A percentile compares a stretch with the other conserved stretches of the same genome.
Evolutionary conservation across 208 protist species (phyloP).

Genomic region (Polymyxa betae): DNA sequence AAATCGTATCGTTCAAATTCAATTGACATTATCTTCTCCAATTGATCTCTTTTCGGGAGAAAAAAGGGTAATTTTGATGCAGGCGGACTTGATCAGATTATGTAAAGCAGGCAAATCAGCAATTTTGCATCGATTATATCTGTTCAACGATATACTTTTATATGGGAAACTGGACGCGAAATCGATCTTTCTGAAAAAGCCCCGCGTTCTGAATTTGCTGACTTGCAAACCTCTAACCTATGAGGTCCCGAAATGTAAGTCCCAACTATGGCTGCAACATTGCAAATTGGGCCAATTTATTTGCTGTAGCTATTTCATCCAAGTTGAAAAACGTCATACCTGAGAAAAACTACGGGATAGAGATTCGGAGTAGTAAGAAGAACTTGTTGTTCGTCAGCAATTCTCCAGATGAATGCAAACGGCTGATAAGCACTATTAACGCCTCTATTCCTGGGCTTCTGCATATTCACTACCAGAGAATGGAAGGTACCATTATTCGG

Average conservation of each 20-base stretch:
- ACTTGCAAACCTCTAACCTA: not conserved
- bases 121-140: not conserved
- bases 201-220: not conserved
- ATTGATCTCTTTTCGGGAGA: not conserved
- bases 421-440: not conserved
- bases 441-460: not conserved
- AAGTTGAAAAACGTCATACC: not conserved
- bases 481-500: not conserved
- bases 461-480: not conserved
- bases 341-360: not conserved
- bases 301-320: not conserved
- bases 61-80: not conserved
- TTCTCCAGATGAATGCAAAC: not conserved
- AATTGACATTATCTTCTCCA: not conserved
- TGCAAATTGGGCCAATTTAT: not conserved
- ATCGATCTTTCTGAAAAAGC: slow-evolving; percentile 7
- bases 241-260: not conserved
- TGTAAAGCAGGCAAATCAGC: not conserved
- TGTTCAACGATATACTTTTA: slow-evolving; percentile 48
- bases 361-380: not conserved
- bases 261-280: not conserved
- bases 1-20: slow-evolving; percentile 17
- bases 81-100: not conserved
- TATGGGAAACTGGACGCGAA: not conserved
- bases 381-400: not conserved